Conservation (phyloP, 2,329 filamentous ascomycete species). For the Myriosclerotinia curreyana region DNA sequence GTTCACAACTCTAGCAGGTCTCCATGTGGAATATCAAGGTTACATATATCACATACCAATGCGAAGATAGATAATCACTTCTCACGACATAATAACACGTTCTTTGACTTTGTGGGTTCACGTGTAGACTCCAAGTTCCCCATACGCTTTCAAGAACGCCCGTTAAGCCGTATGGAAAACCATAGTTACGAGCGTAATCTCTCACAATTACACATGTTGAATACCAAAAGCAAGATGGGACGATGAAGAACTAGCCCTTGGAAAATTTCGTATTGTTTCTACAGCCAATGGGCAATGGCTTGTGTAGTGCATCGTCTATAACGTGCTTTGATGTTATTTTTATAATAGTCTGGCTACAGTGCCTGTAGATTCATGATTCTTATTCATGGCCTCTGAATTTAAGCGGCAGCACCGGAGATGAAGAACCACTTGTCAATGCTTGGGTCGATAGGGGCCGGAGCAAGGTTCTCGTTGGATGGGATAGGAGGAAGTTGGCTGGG, state of each 20-base stretch:
- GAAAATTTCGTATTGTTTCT: conserved; percentile 15
- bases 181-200: neutral
- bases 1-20: neutral
- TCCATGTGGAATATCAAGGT: neutral
- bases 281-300: conserved; percentile 6
- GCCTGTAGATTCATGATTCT: conserved; percentile 20
- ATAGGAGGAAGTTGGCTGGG: conserved; percentile 71
- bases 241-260: neutral
- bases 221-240: neutral
- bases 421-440: conserved; percentile 99
- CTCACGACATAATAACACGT: neutral
- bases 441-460: conserved; percentile 84
- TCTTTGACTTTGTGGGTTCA: neutral
- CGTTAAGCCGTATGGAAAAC: neutral
- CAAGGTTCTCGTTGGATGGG: conserved; percentile 73
- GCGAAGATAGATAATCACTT: neutral
- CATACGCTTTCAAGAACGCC: neutral
- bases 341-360: conserved; percentile 21
- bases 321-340: conserved; percentile 24
- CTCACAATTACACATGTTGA: conserved; percentile 9
- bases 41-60: conserved; percentile 11
- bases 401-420: conserved; percentile 93
- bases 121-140: too few species aligned
- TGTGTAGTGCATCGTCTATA: conserved; percentile 22
- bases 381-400: conserved; percentile 40